Base-by-base conservation (phyloP, 1,284 basidiomycete genomes). In the Porogramme epimiltina region DNA sequence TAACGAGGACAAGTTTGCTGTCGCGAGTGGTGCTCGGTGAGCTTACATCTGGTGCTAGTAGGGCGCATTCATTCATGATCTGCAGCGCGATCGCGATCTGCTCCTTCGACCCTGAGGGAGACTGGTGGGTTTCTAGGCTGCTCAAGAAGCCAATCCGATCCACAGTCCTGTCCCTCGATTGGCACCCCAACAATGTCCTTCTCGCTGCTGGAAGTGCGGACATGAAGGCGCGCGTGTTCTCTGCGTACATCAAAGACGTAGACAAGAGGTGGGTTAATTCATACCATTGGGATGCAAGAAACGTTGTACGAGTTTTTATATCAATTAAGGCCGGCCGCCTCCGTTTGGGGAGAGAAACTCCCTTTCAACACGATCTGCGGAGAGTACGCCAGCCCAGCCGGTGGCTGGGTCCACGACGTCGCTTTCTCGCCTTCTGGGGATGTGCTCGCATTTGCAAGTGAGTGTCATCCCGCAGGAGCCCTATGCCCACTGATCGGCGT, bases 51-150 rank as follows among this genome's bases (percentile, higher is more conserved):
- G 38, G 18, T 19, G 9, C 22, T n/a, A 3, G 8, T 4, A n/a
- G 4, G 24, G 11, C 19, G 1, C 16, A 18, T 6, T 37, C 34
- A 10, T 28, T 60, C 9, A 47, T 19, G 13, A 18, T 42, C 33
- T 43, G 9, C 42, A 91, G 95, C 37, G 90, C 93, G 33, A 95
- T 98, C 63, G 92, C 94, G 10, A 84, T 98, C 44, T 98, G 95
- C 70, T 95, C 91, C 16, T 98, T 96, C 67, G 95, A 98, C 68
- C 80, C 91, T 22, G 95, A 98, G 75, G 96, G 94, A 75, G 93
- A 99, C 70, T 99, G 97, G 97, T 99, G 97, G 97, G 94, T 98
- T 2, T 90, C 95, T 19, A 95, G 94, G 70, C 91, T 94, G 64
- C 78, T 99, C 72, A 99, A 99, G 86, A 98, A 98, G 72, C 97